phyloP scores from a whole-genome alignment of 768 basidiomycete genomes.

The Termitomyces sp. region DNA sequence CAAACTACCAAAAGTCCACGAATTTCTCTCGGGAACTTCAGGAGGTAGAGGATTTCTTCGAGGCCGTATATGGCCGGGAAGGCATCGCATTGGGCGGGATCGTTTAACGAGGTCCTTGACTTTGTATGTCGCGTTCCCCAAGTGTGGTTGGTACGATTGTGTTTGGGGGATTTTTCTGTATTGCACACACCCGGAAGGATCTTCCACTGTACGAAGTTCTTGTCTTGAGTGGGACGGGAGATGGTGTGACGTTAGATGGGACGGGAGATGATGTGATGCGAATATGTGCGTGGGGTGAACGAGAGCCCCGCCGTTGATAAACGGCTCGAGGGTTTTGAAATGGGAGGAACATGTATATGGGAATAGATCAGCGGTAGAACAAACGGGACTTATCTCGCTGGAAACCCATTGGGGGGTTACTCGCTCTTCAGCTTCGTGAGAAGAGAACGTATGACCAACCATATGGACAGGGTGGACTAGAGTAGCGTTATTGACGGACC shows the following conservation, averaged over 20 bases:
- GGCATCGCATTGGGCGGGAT: not conserved
- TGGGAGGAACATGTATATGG: not conserved
- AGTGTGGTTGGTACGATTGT: not conserved
- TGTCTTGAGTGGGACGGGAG: not conserved
- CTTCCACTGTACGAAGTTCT: not conserved
- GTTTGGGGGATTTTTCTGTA: not conserved
- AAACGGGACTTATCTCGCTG: not conserved
- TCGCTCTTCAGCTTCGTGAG: not conserved
- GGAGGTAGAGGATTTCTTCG: not conserved
- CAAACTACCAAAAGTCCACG: not conserved
- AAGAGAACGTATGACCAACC: not conserved
- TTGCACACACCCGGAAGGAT: not conserved
- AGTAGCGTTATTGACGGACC: not conserved
- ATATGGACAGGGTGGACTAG: not conserved
- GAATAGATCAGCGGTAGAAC: not conserved
- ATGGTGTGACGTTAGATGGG: not conserved
- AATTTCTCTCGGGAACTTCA: not conserved
- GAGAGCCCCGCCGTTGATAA: no score
- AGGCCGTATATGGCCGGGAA: no score
- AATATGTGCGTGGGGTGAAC: not conserved
- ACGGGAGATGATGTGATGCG: not conserved
- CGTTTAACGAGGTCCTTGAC: not conserved
- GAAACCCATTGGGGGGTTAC: not conserved
- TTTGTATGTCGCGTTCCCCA: not conserved
- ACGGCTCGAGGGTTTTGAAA: not conserved